Evolutionary conservation across 2,329 filamentous ascomycete genomes (phyloP), one percentile per base, ranked within the genome.

Genomic region (Cladophialophora carrionii): DNA sequence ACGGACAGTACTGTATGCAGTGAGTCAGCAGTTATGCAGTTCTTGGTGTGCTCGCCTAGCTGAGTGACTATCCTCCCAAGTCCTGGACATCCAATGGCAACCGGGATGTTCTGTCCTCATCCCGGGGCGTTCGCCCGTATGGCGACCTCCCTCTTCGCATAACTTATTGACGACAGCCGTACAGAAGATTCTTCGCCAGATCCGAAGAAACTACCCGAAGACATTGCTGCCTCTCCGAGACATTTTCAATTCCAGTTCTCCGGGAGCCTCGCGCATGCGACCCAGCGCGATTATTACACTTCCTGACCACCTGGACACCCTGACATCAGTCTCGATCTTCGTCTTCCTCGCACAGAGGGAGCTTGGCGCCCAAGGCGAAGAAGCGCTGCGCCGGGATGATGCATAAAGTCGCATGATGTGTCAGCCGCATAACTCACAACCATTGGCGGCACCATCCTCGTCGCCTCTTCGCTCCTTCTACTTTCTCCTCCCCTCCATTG

Each of bases 401-500:
- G 57, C 57, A 60, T 60, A 60, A 60, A 41, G 57, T 24, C 57
- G 57, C 57, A 60, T 60, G 57, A 41, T 60, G 57, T 32, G 57
- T 60, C 57, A 60, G 57, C 57, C 31, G 48, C 48, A 37, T 24
- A 37, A 49, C 9, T 32, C 43, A 32, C 46, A 24, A 9, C 43
- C 29, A 60, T 41, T 60, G 46, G 57, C n/a, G n/a, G 14, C 48
- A 29, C 12, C 48, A 4, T 26, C 20, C 41, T 58, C 24, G 29
- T 26, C n/a, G 56, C 24, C 57, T 26, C 29, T 49, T 32, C 24
- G 20, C 24, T 22, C 43, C 57, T 43, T n/a, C 26, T 32, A 12
- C 52, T 54, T 32, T 29, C 26, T 34, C 26, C 52, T 34, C 4
- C 26, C 12, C n/a, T 31, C 52, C 29, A 43, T 4, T 34, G 24